Evolutionary conservation across 2,329 filamentous ascomycete species (phyloP).

Genomic region (Ascochyta clinopodiicola): DNA sequence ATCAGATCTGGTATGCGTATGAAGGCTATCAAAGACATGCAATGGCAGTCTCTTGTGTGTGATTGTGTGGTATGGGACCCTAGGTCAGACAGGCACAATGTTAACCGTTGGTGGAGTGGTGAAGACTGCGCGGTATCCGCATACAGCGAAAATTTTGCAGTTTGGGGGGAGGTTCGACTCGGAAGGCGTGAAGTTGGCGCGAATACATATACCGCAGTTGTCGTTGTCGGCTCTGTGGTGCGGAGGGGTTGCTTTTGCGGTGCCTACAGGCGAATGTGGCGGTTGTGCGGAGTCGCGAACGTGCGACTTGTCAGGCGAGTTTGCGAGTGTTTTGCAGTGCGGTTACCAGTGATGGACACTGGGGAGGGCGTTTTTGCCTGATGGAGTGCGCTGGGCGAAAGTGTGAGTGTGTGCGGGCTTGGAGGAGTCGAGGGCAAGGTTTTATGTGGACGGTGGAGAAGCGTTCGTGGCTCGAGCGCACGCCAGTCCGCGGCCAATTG

Average conservation of each 20-base stretch:
- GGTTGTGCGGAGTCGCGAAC: conserved; percentile 41
- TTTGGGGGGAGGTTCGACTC: conserved; percentile 91
- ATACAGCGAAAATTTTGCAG: conserved; percentile 96
- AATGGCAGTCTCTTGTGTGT: conserved; percentile 48
- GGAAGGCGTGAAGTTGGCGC: conserved; percentile 93
- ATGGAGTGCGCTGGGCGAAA: conserved; percentile 28
- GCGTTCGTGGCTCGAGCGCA: conserved; percentile 9
- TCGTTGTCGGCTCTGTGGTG: conserved; percentile 37
- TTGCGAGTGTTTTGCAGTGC: conserved; percentile 19
- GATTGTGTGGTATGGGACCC: conserved; percentile 46
- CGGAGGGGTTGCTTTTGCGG: conserved; percentile 39
- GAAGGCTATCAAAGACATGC: conserved; percentile 69
- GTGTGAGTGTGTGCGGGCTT: conserved; percentile 26
- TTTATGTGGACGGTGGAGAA: conserved; percentile 21
- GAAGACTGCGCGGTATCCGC: conserved; percentile 90
- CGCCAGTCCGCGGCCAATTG: conserved; percentile 8
- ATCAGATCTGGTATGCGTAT: conserved; percentile 51
- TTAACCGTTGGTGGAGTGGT: conserved; percentile 95
- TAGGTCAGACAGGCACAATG: conserved; percentile 48
- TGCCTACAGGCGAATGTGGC: conserved; percentile 41
- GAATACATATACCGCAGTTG: conserved; percentile 93
- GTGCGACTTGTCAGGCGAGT: conserved; percentile 30
- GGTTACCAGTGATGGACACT: conserved; percentile 31
- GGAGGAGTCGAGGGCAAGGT: conserved; percentile 13
- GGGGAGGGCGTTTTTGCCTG: conserved; percentile 24